A percentile compares a stretch with the other conserved stretches of the same genome.
Conservation (phyloP, 2,329 filamentous ascomycete species). For the Aspergillus latus region DNA sequence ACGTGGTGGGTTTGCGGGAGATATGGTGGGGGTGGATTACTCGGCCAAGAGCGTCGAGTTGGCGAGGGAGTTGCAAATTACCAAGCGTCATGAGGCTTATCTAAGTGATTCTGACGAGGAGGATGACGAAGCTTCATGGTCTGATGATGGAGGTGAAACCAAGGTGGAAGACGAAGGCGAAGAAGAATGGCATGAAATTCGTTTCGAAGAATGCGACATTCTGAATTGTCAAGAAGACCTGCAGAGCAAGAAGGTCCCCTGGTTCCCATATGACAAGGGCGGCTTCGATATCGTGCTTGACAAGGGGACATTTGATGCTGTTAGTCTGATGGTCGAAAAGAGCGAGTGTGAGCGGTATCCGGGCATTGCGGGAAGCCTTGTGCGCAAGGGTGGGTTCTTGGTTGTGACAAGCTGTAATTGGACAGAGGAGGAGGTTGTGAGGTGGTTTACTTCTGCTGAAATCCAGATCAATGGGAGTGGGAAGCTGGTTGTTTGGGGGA, state of each 20-base stretch:
- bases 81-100: constrained; percentile 37
- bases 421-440: constrained; percentile 81
- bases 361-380: constrained; percentile 64
- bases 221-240: constrained; percentile 47
- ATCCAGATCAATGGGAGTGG: constrained; percentile 27
- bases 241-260: constrained; percentile 23
- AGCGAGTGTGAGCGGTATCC: constrained; percentile 75
- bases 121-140: constrained; percentile 30
- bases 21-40: constrained; percentile 87
- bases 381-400: constrained; percentile 70
- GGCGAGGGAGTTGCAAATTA: constrained; percentile 61
- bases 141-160: constrained; percentile 47
- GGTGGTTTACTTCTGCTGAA: constrained; percentile 67
- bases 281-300: constrained; percentile 93
- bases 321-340: constrained; percentile 63
- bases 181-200: constrained; percentile 31
- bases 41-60: constrained; percentile 71
- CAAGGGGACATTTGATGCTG: constrained; percentile 96
- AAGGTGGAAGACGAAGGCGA: constrained; percentile 17
- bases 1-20: constrained; percentile 62
- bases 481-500: constrained; percentile 61
- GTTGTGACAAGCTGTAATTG: constrained; percentile 96
- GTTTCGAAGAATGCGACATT: constrained; percentile 66
- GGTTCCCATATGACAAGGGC: constrained; percentile 41
- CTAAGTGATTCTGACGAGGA: constrained; percentile 28